These are phyloP conservation scores for Hypoxylon fragiforme DNA, from an alignment of 495 filamentous ascomycete genomes.

Conservation along the genomic window DNA sequence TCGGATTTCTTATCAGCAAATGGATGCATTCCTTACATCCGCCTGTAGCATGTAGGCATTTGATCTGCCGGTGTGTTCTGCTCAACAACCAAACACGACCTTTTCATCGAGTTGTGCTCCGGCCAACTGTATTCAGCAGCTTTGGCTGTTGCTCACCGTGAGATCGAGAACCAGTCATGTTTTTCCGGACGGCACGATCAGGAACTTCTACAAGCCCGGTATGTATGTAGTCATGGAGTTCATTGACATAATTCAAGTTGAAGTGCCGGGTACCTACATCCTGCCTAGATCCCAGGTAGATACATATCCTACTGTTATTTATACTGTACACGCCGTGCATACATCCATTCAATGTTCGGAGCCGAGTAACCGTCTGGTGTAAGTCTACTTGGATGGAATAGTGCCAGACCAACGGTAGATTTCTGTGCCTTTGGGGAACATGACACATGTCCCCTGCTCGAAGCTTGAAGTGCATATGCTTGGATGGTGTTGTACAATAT, in stretches of 20 bases:
- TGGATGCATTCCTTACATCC: background rate
- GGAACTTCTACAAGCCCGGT: no score
- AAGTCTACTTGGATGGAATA: conserved; percentile 11
- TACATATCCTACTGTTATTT: background rate
- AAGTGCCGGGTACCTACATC: no score
- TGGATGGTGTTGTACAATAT: conserved; percentile 12
- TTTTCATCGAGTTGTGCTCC: no score
- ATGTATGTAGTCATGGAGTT: no score
- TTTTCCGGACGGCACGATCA: no score
- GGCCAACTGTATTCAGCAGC: no score
- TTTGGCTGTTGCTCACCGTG: no score
- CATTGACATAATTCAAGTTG: no score
- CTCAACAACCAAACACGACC: no score
- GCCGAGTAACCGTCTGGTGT: conserved; percentile 5
- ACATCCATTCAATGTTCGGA: background rate
- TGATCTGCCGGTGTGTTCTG: background rate
- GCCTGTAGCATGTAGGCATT: background rate
- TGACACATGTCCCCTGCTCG: conserved; percentile 18
- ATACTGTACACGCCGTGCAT: background rate
- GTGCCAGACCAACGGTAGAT: conserved; percentile 11
- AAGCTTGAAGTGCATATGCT: conserved; percentile 24
- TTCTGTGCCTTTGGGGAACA: conserved; percentile 7
- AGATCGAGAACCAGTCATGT: no score
- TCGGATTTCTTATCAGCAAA: conserved; percentile 1
- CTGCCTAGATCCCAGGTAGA: no score